A percentile compares a stretch with the other conserved stretches of the same genome.
phyloP scores from a whole-genome alignment of 1,139 yeast genomes.

The Torulaspora pretoriensis region DNA sequence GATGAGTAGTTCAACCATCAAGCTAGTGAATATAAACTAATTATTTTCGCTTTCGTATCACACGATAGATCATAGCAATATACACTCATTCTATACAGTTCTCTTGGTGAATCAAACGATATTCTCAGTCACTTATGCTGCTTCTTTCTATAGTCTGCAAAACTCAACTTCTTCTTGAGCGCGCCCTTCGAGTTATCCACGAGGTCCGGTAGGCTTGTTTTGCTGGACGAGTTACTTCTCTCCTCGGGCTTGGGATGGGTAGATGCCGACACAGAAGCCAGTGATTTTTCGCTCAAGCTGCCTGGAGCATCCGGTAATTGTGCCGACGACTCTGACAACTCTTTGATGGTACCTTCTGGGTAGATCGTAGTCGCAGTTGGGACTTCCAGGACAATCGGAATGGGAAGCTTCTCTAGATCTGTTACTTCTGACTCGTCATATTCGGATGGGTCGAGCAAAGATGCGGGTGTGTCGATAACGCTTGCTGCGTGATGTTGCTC shows the following conservation, averaged over 20 bases:
- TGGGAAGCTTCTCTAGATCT: slow-evolving; percentile 28
- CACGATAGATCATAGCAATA: background rate
- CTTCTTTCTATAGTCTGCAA: slow-evolving; percentile 79
- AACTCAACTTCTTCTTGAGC: slow-evolving; percentile 59
- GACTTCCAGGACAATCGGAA: slow-evolving; percentile 29
- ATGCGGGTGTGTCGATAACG: background rate
- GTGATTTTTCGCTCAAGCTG: background rate
- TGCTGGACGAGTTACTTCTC: slow-evolving; percentile 5
- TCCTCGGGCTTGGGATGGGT: slow-evolving; percentile 5
- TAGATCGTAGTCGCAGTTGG: background rate
- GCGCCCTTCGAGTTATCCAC: slow-evolving; percentile 9
- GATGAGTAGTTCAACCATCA: background rate
- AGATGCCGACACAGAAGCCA: background rate
- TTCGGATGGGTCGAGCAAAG: slow-evolving; percentile 14
- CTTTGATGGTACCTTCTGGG: background rate
- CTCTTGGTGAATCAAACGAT: background rate
- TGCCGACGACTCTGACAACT: background rate
- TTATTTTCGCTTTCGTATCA: background rate
- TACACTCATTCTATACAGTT: background rate
- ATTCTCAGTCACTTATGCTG: slow-evolving; percentile 23
- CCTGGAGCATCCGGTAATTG: background rate
- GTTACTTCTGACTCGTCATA: slow-evolving; percentile 30
- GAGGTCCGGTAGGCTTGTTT: slow-evolving; percentile 10
- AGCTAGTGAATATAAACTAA: background rate
- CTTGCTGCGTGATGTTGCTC: slow-evolving; percentile 7